These are phyloP conservation scores for Kazachstania sp. DNA, from an alignment of 1,139 yeast genomes.

Conservation along the genomic window DNA sequence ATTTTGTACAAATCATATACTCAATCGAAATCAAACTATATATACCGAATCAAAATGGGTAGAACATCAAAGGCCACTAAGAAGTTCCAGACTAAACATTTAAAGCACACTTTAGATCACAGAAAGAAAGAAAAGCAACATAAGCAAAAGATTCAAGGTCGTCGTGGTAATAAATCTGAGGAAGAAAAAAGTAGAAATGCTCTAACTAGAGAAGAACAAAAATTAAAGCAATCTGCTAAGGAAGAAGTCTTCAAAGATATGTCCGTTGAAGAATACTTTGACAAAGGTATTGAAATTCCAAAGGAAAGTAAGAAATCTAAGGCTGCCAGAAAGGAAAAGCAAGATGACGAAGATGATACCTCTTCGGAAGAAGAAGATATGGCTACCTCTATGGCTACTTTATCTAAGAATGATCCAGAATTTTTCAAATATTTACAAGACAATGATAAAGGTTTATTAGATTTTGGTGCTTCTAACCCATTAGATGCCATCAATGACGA, in stretches of 20 bases:
- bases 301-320: slow-evolving; percentile 41
- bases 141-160: slow-evolving; percentile 47
- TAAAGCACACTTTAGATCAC: slow-evolving; percentile 79
- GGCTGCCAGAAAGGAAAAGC: slow-evolving; percentile 15
- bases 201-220: slow-evolving; percentile 31
- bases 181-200: slow-evolving; percentile 28
- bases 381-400: slow-evolving; percentile 54
- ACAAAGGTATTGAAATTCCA: slow-evolving; percentile 67
- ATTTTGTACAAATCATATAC: neutral
- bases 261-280: slow-evolving; percentile 75
- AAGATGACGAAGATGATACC: slow-evolving; percentile 27
- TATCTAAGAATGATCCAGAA: slow-evolving; percentile 78
- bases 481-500: slow-evolving; percentile 61
- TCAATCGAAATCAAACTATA: neutral
- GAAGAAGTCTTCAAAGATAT: slow-evolving; percentile 65
- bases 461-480: slow-evolving; percentile 65
- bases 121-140: slow-evolving; percentile 75
- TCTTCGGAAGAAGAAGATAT: slow-evolving; percentile 42
- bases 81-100: slow-evolving; percentile 89
- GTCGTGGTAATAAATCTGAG: slow-evolving; percentile 39
- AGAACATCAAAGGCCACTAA: slow-evolving; percentile 72
- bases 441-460: slow-evolving; percentile 67
- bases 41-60: slow-evolving; percentile 31
- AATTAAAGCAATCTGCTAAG: slow-evolving; percentile 29
- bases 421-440: slow-evolving; percentile 74